Conservation (phyloP, 306 rosid genomes). For the Sicyos baderoa region DNA sequence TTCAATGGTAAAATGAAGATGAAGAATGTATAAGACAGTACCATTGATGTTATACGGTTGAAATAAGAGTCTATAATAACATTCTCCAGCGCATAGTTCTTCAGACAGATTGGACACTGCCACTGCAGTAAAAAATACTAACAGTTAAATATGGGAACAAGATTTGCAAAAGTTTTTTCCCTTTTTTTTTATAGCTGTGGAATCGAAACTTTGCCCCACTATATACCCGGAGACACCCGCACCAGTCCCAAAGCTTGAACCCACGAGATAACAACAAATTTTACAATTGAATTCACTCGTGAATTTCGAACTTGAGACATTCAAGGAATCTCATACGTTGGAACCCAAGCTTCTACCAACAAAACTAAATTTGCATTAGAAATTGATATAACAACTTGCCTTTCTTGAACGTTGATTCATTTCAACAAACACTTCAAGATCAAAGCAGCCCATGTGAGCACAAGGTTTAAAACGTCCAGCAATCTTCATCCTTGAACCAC, state of each 20-base stretch:
- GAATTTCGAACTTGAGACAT: too few relatives aligned
- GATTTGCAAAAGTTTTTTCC: too few relatives aligned
- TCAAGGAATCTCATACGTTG: too few relatives aligned
- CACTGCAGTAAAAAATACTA: constrained; percentile 71
- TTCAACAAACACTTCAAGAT: constrained; percentile 96
- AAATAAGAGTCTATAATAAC: constrained; percentile 84
- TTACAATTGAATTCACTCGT: too few relatives aligned
- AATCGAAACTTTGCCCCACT: too few relatives aligned
- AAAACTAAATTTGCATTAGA: neutral
- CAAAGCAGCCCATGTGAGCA: constrained; percentile 91
- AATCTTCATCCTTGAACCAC: constrained; percentile 96
- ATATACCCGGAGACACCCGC: too few relatives aligned
- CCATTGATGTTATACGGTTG: constrained; percentile 68
- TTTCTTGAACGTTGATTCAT: constrained; percentile 93
- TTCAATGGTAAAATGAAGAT: neutral
- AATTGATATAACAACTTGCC: constrained; percentile 37
- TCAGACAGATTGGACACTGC: constrained; percentile 95
- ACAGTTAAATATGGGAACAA: constrained; percentile 20
- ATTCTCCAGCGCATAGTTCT: constrained; percentile 82
- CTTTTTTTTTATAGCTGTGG: too few relatives aligned
- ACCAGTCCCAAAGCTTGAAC: too few relatives aligned
- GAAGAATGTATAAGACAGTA: constrained; percentile 27
- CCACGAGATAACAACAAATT: too few relatives aligned
- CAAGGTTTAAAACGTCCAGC: constrained; percentile 98
- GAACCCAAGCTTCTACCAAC: too few relatives aligned